Evolutionary conservation across 2,329 filamentous ascomycete species (phyloP).

Genomic region (Aspergillus luchuensis): DNA sequence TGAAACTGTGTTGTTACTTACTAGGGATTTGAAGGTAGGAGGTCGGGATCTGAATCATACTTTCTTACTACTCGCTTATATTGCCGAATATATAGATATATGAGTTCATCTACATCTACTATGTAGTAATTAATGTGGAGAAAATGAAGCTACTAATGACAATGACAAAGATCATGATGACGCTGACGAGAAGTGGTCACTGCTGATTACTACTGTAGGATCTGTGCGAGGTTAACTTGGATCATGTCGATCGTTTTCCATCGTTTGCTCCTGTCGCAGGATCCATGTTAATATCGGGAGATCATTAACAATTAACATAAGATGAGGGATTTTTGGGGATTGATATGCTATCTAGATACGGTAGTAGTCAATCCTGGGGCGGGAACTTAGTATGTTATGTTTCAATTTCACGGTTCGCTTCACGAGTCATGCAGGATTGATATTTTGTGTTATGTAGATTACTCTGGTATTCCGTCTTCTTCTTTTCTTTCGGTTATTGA

Average conservation of each 20-base stretch:
- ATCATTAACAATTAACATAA: neutral
- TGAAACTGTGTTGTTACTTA: too few relatives aligned
- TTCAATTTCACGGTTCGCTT: neutral
- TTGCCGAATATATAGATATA: too few relatives aligned
- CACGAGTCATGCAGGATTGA: neutral
- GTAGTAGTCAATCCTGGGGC: neutral
- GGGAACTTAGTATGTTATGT: neutral
- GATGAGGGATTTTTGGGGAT: neutral
- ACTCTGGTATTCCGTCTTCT: neutral
- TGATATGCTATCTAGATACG: neutral
- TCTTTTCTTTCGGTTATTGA: neutral
- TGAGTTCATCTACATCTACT: too few relatives aligned
- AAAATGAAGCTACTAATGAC: neutral
- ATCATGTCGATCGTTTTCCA: neutral
- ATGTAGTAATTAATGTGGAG: neutral
- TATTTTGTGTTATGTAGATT: neutral
- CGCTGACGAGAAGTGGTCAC: neutral
- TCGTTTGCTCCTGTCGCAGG: neutral
- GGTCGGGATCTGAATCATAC: too few relatives aligned
- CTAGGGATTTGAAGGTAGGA: too few relatives aligned
- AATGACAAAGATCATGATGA: neutral
- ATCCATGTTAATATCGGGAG: neutral
- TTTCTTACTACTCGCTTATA: too few relatives aligned
- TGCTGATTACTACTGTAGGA: neutral
- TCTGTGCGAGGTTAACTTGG: neutral